Base-by-base conservation (phyloP, 306 rosid genomes). In the Lotus japonicus region DNA sequence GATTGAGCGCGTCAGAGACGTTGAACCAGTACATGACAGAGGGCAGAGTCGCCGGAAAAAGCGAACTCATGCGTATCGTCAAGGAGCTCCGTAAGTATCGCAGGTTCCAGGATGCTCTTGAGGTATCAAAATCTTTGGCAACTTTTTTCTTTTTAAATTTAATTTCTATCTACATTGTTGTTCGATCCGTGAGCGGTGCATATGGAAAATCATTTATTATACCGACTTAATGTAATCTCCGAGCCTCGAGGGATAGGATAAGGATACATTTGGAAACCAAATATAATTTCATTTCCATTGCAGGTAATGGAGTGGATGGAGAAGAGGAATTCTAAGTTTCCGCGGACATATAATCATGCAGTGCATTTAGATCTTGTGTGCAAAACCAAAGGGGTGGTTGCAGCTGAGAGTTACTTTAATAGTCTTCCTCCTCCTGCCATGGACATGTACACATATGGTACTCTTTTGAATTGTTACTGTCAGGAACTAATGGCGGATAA, bases 291-390 rank as follows among this genome's bases (percentile, higher is more conserved):
- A n/a, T n/a, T 23, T 11, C 13, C 66, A 2, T 7, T 72, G 85
- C 85, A 90, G 97, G 80, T 94, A 73, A 68, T 90, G 87, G 89
- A 94, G 68, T 90, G 97, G 99, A 88, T 90, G 96, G 82, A 77
- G 79, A 76, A 64, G 78, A 81, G 82, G 80, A 77, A n/a, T n/a
- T n/a, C 88, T 45, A 69, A 77, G 8, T 88, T 75, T 71, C 54
- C 87, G 3, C 49, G 31, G 19, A 9, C 7, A 5, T 5, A 51
- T 13, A 87, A 94, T 69, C 77, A 77, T 71, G 89, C 99, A 0
- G 21, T 88, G 14, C 68, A 79, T 46, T 71, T 90, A 58, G 97
- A 90, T 81, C 92, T 94, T 38, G 70, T 76, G 59, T 78, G 84
- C 38, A 88, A 86, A 73, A 77, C 80, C 64, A 81, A 84, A 61